Evolutionary conservation across 768 basidiomycete species (phyloP).

Genomic region (Cystofilobasidium ferigula): DNA sequence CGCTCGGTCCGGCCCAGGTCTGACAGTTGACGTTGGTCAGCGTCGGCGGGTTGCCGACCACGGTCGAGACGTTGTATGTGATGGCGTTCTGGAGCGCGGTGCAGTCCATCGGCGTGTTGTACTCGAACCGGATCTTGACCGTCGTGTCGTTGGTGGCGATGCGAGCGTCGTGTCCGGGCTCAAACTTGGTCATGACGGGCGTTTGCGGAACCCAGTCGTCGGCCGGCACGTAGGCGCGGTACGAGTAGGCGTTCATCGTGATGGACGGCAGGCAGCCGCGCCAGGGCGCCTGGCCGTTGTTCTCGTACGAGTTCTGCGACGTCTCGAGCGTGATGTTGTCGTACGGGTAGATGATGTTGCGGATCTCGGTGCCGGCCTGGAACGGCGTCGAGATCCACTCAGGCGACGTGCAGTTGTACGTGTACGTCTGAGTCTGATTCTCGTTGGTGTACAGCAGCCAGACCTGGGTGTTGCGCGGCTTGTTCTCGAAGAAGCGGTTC

Average conservation of each 20-base stretch:
- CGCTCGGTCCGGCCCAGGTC: slow-evolving; percentile 42
- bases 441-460: slow-evolving; percentile 82
- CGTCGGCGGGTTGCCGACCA: slow-evolving; percentile 44
- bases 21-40: slow-evolving; percentile 47
- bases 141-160: slow-evolving; percentile 50
- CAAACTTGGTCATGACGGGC: slow-evolving; percentile 66
- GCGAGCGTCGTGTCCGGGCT: slow-evolving; percentile 77
- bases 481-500: slow-evolving; percentile 41
- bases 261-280: slow-evolving; percentile 61
- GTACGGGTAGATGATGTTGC: slow-evolving; percentile 71
- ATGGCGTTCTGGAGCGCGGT: slow-evolving; percentile 49
- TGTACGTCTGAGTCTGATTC: slow-evolving; percentile 58
- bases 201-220: slow-evolving; percentile 57
- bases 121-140: slow-evolving; percentile 63
- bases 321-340: slow-evolving; percentile 61
- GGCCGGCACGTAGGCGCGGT: slow-evolving; percentile 66
- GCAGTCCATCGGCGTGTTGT: slow-evolving; percentile 67
- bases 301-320: slow-evolving; percentile 55
- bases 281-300: slow-evolving; percentile 51
- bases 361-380: slow-evolving; percentile 49
- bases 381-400: slow-evolving; percentile 75
- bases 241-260: slow-evolving; percentile 62
- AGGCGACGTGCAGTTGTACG: slow-evolving; percentile 48
- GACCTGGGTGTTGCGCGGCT: slow-evolving; percentile 50
- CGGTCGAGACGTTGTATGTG: slow-evolving; percentile 52